Conservation (phyloP, 768 basidiomycete genomes). For the Butyriboletus loyo region DNA sequence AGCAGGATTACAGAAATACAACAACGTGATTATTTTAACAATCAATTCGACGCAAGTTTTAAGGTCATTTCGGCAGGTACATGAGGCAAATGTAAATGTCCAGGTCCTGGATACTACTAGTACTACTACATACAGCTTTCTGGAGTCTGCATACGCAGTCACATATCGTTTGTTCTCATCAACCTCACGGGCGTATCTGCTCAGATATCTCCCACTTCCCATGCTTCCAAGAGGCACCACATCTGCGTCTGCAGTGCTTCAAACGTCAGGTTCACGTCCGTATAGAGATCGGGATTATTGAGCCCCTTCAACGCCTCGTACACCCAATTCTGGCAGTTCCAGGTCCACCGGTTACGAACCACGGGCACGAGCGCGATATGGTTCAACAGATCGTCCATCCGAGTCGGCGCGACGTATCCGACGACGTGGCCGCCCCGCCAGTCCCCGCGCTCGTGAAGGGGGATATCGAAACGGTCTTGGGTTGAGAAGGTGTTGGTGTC, state of each 20-base stretch:
- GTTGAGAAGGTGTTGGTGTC: conserved; percentile 17
- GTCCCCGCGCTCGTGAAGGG: not conserved
- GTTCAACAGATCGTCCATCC: conserved; percentile 7
- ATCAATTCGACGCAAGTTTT: not conserved
- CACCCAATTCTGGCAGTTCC: conserved; percentile 32
- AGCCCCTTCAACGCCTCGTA: conserved; percentile 18
- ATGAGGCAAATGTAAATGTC: not conserved
- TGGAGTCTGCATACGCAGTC: not conserved
- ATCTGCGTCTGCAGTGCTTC: conserved; percentile 23
- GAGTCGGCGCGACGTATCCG: conserved; percentile 15
- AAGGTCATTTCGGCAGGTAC: not conserved
- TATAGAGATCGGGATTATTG: conserved; percentile 7
- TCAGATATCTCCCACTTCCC: conserved; percentile 27
- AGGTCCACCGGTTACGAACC: conserved; percentile 12
- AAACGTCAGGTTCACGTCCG: conserved; percentile 15
- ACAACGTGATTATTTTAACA: not conserved
- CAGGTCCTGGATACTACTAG: not conserved
- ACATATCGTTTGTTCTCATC: not conserved
- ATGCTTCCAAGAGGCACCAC: conserved; percentile 27
- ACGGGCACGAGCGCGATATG: conserved; percentile 17
- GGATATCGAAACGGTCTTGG: conserved; percentile 10
- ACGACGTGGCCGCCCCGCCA: conserved; percentile 26
- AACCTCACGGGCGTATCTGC: not conserved
- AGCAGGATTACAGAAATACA: not conserved
- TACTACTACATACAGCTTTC: no score